Evolutionary conservation across 2,329 filamentous ascomycete genomes (phyloP), one percentile per base, ranked within the genome.

Genomic region (Remersonia thermophila): DNA sequence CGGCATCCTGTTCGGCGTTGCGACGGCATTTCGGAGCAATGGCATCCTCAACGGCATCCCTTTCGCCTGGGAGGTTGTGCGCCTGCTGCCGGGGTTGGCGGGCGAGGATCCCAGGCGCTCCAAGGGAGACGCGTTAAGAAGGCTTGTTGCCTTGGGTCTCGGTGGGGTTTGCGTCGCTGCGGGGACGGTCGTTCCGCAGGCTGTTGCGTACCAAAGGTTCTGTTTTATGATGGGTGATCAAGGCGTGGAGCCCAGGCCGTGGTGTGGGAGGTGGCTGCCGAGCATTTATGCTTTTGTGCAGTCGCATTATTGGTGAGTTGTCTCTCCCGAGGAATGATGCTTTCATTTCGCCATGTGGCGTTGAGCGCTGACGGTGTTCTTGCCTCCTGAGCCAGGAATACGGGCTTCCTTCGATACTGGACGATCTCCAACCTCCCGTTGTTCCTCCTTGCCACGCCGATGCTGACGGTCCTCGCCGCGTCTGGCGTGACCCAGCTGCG

Each of bases 271-370:
- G 13, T 55, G 60, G n/a, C 44, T 87, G 10, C 91, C 91, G 3
- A 93, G 85, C 55, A 87, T 98, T 41, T 96, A 93, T 59, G 70
- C 76, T 0, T 96, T 82, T 65, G 89, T 96, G 2, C 91, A 98
- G 55, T 67, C 69, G 31, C 67, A 83, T 50, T 96, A 98, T 58
- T 98, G 91, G 87, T 93, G 56, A 75, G 58, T 12, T 36, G 20
- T 18, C 8, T 27, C 30, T 32, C 13, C 32, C 30, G 36, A 5
- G n/a, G n/a, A 17, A 16, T 7, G 18, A 25, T 13, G 26, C n/a
- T n/a, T n/a, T n/a, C n/a, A n/a, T n/a, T n/a, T n/a, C n/a, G n/a
- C n/a, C n/a, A n/a, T n/a, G 12, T 33, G 17, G 14, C 18, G 20
- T 33, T 17, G 27, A 43, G 27, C 27, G 36, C 30, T 34, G 8